phyloP scores from a whole-genome alignment of 2,329 filamentous ascomycete species.

The Paramyrothecium roridum region DNA sequence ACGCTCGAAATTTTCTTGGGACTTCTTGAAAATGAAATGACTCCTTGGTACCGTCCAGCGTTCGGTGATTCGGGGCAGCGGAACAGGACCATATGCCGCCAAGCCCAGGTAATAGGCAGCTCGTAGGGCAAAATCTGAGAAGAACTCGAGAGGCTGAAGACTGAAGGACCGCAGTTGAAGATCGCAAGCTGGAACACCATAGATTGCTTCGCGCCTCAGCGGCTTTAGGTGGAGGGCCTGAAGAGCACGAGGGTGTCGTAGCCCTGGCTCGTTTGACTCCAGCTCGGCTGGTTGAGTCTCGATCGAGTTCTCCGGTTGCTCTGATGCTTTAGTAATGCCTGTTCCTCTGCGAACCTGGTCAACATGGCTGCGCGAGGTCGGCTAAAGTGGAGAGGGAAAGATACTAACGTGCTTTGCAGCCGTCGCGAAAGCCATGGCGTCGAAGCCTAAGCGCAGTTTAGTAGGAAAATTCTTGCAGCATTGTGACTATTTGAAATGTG shows the following conservation, averaged over 20 bases:
- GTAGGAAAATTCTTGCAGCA: constrained; percentile 6
- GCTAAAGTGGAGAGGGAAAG: constrained; percentile 6
- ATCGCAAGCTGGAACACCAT: constrained; percentile 82
- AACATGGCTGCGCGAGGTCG: not conserved
- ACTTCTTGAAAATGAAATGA: constrained; percentile 96
- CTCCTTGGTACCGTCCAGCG: constrained; percentile 89
- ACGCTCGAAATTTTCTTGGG: constrained; percentile 95
- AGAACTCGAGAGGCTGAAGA: constrained; percentile 87
- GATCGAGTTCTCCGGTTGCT: constrained; percentile 4
- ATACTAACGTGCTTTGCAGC: constrained; percentile 21
- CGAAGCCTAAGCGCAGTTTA: constrained; percentile 9
- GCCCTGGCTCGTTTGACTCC: not conserved
- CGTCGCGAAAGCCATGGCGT: constrained; percentile 18
- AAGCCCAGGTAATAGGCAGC: constrained; percentile 92
- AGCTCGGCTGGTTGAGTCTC: not conserved
- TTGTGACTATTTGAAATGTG: not conserved
- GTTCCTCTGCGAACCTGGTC: not conserved
- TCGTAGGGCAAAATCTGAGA: constrained; percentile 88
- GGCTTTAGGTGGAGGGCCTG: constrained; percentile 86
- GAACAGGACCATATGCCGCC: constrained; percentile 79
- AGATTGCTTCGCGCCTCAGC: constrained; percentile 68
- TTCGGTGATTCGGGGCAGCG: constrained; percentile 81
- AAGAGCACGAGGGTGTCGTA: constrained; percentile 71
- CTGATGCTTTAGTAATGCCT: not conserved
- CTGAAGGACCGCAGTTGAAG: constrained; percentile 91